Conservation (phyloP, 192 early-diverging fungal species). For the Physocladia obscura region DNA sequence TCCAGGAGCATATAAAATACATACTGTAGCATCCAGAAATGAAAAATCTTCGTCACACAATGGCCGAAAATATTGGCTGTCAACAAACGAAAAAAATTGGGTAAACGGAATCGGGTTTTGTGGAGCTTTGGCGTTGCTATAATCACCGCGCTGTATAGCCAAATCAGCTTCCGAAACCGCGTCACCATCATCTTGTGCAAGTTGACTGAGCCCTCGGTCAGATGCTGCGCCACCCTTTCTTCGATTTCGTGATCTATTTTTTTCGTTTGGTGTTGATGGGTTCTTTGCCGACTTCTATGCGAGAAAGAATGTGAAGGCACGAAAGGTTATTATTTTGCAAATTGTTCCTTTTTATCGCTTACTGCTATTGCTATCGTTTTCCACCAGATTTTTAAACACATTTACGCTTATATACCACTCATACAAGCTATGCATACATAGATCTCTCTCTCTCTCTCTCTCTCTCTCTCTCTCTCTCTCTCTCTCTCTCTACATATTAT, state of each 20-base stretch:
- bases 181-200: slow-evolving; percentile 11
- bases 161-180: slow-evolving; percentile 12
- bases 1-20: not conserved
- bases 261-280: not conserved
- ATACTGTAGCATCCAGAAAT: slow-evolving; percentile 62
- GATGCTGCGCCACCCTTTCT: slow-evolving; percentile 16
- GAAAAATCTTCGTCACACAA: slow-evolving; percentile 78
- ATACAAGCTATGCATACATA: no score
- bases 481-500: no score
- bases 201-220: not conserved
- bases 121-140: slow-evolving; percentile 46
- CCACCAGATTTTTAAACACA: no score
- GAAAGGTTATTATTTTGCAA: no score
- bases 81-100: slow-evolving; percentile 77
- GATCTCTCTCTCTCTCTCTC: no score
- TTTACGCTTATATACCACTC: no score
- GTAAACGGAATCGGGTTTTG: slow-evolving; percentile 80
- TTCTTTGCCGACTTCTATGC: slow-evolving; percentile 23
- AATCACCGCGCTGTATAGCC: slow-evolving; percentile 45
- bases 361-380: no score
- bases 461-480: no score
- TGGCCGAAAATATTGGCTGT: slow-evolving; percentile 76
- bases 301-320: not conserved
- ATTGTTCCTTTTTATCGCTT: no score
- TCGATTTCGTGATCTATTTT: slow-evolving; percentile 9